phyloP scores from a whole-genome alignment of 345 rosid species.

The Passiflora organensis region DNA sequence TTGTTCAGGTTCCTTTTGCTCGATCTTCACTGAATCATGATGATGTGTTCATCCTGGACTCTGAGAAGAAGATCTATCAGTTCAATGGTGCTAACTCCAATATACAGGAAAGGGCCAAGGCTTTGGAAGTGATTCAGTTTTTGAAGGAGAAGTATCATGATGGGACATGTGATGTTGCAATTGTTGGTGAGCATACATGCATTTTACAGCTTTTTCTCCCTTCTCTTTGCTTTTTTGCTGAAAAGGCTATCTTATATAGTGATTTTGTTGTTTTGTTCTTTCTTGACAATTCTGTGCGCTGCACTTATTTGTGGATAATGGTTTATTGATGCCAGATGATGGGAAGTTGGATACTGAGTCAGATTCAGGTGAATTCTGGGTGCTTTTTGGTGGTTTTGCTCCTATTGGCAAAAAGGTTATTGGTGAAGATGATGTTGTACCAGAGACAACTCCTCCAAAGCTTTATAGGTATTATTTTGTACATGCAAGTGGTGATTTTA shows the following conservation, averaged over 20 bases:
- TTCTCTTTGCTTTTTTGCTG: background rate
- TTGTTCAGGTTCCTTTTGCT: slow-evolving; percentile 81
- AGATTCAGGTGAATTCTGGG: slow-evolving; percentile 94
- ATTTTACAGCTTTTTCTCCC: slow-evolving; percentile 7
- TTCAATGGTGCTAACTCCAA: slow-evolving; percentile 97
- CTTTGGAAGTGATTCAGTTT: slow-evolving; percentile 89
- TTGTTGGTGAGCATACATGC: slow-evolving; percentile 57
- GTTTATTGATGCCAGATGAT: slow-evolving; percentile 53
- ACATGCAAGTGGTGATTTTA: slow-evolving; percentile 14
- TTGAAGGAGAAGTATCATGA: slow-evolving; percentile 87
- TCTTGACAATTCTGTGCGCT: background rate
- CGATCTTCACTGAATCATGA: slow-evolving; percentile 94
- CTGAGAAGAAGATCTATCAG: slow-evolving; percentile 79
- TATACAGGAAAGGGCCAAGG: slow-evolving; percentile 98
- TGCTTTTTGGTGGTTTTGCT: slow-evolving; percentile 92
- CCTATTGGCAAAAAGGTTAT: slow-evolving; percentile 84
- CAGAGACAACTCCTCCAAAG: slow-evolving; percentile 67
- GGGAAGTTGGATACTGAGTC: slow-evolving; percentile 93
- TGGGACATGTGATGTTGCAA: slow-evolving; percentile 72
- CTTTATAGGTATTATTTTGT: slow-evolving; percentile 55
- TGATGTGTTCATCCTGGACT: slow-evolving; percentile 93
- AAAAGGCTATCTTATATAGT: background rate
- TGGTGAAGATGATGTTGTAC: slow-evolving; percentile 69
- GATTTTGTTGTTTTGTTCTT: slow-evolving; percentile 3
- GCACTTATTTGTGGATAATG: slow-evolving; percentile 18